These are phyloP conservation scores for Populus tremula DNA, from an alignment of 345 rosid species.

Conservation along the genomic window DNA sequence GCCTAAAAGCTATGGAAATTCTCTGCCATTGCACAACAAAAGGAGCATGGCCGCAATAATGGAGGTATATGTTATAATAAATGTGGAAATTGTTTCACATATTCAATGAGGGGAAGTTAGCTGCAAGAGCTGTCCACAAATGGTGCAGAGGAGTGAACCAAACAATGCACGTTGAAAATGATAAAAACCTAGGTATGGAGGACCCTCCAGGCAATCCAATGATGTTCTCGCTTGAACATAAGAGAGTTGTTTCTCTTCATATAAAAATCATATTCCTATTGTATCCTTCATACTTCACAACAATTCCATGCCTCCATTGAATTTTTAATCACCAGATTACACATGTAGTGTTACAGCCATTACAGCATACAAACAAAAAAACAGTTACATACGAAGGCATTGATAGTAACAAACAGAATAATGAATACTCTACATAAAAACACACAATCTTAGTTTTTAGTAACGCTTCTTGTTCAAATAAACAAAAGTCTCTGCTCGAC, in stretches of 20 bases:
- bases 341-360: not conserved
- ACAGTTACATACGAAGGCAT: not conserved
- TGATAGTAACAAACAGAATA: not conserved
- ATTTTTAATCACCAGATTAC: not conserved
- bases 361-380: not conserved
- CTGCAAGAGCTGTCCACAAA: not conserved
- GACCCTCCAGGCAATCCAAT: not conserved
- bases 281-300: not conserved
- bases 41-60: not conserved
- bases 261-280: not conserved
- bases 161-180: not conserved
- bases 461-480: not conserved
- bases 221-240: not conserved
- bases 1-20: not conserved
- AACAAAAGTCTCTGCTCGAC: not conserved
- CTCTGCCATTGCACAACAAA: not conserved
- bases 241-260: not conserved
- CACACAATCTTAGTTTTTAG: no score
- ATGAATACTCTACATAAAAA: no score
- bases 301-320: not conserved
- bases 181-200: not conserved
- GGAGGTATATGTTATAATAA: not conserved
- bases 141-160: no score
- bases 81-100: not conserved
- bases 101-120: not conserved